Percentiles rank a stretch among this genome's conserved stretches.
Evolutionary conservation across 2,329 filamentous ascomycete genomes (phyloP).

Genomic region (Colletotrichum sp.): DNA sequence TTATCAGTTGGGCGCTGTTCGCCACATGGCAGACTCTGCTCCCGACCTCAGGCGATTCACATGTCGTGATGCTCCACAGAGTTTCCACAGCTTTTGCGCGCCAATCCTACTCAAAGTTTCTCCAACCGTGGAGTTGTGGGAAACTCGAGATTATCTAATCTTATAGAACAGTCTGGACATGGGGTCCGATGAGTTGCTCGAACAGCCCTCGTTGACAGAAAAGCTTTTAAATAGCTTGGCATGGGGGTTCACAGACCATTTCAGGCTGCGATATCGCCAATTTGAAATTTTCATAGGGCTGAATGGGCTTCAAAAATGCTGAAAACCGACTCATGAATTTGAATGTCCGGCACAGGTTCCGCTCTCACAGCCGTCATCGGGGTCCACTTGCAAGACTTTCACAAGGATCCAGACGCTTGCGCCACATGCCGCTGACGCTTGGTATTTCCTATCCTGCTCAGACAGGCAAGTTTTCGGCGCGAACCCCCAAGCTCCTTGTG

Average conservation of each 20-base stretch:
- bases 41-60: neutral
- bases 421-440: neutral
- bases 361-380: neutral
- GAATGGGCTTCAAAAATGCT: neutral
- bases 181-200: neutral
- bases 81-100: slow-evolving; percentile 5
- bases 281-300: neutral
- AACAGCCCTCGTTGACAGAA: neutral
- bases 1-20: neutral
- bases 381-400: slow-evolving; percentile 5
- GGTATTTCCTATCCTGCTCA: neutral
- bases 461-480: neutral
- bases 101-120: neutral
- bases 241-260: neutral
- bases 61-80: slow-evolving; percentile 4
- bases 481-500: neutral
- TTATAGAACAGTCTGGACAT: neutral
- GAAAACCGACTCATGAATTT: neutral
- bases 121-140: neutral
- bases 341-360: neutral
- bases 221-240: neutral
- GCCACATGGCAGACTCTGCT: slow-evolving; percentile 3
- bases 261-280: neutral
- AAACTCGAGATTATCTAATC: neutral
- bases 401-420: neutral